Evolutionary conservation across 2,329 filamentous ascomycete species (phyloP).

Genomic region (Nannizziopsis arthrosporioides): DNA sequence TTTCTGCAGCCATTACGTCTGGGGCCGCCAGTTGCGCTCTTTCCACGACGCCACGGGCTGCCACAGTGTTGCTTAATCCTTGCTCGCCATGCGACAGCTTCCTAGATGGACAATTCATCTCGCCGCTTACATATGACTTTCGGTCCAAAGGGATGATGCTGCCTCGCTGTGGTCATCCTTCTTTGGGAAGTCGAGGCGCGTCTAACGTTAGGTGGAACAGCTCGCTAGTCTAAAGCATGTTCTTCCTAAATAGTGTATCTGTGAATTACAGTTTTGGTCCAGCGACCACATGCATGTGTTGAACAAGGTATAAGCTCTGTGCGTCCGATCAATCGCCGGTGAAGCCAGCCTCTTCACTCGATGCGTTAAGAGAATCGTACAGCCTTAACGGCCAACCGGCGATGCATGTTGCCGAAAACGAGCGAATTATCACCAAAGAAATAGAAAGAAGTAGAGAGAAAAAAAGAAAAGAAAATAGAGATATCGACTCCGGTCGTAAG

Average conservation of each 20-base stretch:
- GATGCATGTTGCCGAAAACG: neutral
- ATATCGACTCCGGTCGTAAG: neutral
- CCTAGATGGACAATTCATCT: constrained; percentile 4
- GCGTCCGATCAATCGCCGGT: too few relatives aligned
- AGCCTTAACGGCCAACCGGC: neutral
- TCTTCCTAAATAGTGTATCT: too few relatives aligned
- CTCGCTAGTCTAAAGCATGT: too few relatives aligned
- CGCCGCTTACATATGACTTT: neutral
- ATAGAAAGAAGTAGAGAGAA: neutral
- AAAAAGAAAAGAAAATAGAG: neutral
- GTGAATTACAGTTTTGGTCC: too few relatives aligned
- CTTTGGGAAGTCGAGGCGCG: too few relatives aligned
- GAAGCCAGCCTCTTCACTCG: neutral
- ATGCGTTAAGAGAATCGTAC: neutral
- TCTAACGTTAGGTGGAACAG: too few relatives aligned
- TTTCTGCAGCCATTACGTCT: neutral
- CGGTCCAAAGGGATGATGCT: too few relatives aligned
- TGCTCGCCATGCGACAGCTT: constrained; percentile 10
- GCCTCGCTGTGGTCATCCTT: too few relatives aligned
- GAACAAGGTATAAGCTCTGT: too few relatives aligned
- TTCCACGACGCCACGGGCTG: constrained; percentile 5
- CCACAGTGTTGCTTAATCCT: constrained; percentile 1
- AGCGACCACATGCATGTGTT: too few relatives aligned
- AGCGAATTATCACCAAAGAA: neutral
- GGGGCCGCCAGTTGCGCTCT: neutral